Evolutionary conservation across 208 protist species (phyloP), one percentile per base, ranked within the genome.

Genomic region (Angomonas ambiguus): DNA sequence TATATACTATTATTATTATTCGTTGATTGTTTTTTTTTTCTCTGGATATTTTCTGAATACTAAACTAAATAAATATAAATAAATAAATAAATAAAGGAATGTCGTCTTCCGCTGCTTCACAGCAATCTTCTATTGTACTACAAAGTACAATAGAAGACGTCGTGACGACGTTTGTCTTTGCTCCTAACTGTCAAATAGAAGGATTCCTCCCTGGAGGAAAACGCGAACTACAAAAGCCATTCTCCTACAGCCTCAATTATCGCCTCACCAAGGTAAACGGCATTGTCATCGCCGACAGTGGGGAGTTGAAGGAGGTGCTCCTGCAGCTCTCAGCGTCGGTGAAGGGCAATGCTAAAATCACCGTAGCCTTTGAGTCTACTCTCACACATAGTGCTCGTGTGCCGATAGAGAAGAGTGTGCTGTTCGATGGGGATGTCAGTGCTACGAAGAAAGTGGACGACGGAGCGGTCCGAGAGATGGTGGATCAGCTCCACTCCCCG

Each of bases 141-240:
- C 51, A 8, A 58, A 85, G 79, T 8, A 85, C 71, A 6, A 77
- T 83, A 41, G 72, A 86, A 55, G 67, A 62, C 13, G 49, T 93
- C 27, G 71, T 87, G 38, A 56, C 62, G 16, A 87, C 73, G 58
- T 74, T 91, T 32, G 49, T 51, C 38, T 79, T 93, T 34, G 74
- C 67, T 16, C 74, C 87, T 2, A 82, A 91, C 63, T 91, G 87
- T 69, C 74, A 71, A n/a, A 74, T 93, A 24, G 73, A 80, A 5
- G 59, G 61, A 1, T 53, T 84, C 28, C 64, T 83, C 42, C 65
- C 41, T 20, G 72, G 74, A 30, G 58, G 76, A 3, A 62, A 65
- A n/a, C 51, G 31, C 10, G 72, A 81, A 34, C 61, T 93, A 2
- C 28, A 33, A 38, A 33, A 69, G 34, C 51, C 60, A 35, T 48